Evolutionary conservation across 169 alveolate species (phyloP).

Genomic region (Cryptosporidium viatorum): DNA sequence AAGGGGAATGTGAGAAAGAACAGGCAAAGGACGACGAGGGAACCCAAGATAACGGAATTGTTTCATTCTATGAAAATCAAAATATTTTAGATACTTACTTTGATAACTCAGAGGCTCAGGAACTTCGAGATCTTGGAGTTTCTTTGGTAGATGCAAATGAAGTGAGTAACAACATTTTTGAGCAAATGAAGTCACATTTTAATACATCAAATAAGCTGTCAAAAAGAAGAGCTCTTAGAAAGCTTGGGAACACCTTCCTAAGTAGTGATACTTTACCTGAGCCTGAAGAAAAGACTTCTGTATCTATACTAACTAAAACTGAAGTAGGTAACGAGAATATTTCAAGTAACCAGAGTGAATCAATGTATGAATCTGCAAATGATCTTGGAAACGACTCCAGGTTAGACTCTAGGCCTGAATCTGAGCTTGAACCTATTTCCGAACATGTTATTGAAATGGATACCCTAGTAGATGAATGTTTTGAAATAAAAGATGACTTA

Average conservation of each 20-base stretch:
- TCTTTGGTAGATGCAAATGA: conserved; percentile 64
- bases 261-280: neutral
- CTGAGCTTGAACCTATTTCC: neutral
- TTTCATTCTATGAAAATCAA: conserved; percentile 54
- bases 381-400: neutral
- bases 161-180: conserved; percentile 63
- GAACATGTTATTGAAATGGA: neutral
- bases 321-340: neutral
- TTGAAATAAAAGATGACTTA: conserved; percentile 39
- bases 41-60: neutral
- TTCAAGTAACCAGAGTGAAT: neutral
- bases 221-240: too few species aligned
- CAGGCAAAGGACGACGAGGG: neutral
- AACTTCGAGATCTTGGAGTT: conserved; percentile 51
- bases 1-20: neutral
- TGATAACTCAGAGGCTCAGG: conserved; percentile 45
- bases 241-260: neutral
- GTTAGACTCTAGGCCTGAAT: neutral
- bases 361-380: neutral
- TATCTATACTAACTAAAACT: neutral
- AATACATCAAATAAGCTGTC: neutral
- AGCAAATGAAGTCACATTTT: conserved; percentile 46
- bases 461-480: neutral
- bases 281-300: neutral
- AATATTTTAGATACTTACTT: conserved; percentile 46